phyloP scores from a whole-genome alignment of 352 stramenopile species.

The Pythium brassicae region DNA sequence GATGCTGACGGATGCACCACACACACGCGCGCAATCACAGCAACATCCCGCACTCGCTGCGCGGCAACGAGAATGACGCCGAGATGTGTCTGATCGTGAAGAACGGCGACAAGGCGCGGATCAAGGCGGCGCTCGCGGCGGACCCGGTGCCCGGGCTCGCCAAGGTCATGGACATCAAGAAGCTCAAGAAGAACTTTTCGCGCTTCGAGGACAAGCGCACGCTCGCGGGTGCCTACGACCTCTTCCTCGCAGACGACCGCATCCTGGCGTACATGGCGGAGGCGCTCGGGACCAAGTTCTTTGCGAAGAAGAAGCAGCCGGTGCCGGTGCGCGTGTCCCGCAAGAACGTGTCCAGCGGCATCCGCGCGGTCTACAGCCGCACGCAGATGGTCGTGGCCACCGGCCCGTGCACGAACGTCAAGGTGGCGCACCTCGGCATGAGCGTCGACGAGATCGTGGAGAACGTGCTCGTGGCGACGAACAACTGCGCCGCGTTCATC shows the following conservation, averaged over 20 bases:
- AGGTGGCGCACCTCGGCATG: constrained; percentile 71
- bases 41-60: constrained; percentile 53
- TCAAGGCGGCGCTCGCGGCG: constrained; percentile 61
- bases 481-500: constrained; percentile 73
- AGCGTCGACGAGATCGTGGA: constrained; percentile 60
- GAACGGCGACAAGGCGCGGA: constrained; percentile 79
- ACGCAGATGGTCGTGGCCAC: constrained; percentile 85
- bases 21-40: constrained; percentile 27
- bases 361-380: constrained; percentile 43
- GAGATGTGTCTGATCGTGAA: constrained; percentile 84
- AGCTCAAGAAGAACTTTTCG: constrained; percentile 76
- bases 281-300: constrained; percentile 66
- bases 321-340: constrained; percentile 69
- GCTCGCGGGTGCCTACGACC: constrained; percentile 64
- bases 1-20: background rate
- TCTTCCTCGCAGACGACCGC: constrained; percentile 78
- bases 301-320: constrained; percentile 78
- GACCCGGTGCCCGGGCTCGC: constrained; percentile 53
- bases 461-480: constrained; percentile 72
- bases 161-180: constrained; percentile 81
- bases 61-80: constrained; percentile 36
- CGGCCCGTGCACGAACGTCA: constrained; percentile 88
- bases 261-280: constrained; percentile 72
- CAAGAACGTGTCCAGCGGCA: constrained; percentile 41
- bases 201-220: constrained; percentile 73